Percentiles rank a stretch among this genome's conserved stretches.
These are phyloP conservation scores for Elasticomyces elasticus DNA, from an alignment of 495 filamentous ascomycete species.

Conservation along the genomic window DNA sequence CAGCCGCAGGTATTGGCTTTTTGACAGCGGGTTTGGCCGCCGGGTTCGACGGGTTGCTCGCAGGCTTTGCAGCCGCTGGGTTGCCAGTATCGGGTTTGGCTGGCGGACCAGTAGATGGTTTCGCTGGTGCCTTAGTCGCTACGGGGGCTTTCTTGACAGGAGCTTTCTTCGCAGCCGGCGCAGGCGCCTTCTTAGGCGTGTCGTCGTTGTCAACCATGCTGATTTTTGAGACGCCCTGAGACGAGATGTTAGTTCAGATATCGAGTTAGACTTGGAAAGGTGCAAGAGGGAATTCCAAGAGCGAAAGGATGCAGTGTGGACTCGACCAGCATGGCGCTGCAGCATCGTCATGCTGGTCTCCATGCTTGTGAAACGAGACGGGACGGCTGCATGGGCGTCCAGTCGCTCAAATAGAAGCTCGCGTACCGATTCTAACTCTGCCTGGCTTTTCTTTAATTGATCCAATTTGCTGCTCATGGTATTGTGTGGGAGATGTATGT, in stretches of 20 bases:
- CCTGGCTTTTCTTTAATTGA: neutral
- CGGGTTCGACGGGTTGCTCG: constrained; percentile 4
- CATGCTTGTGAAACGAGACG: too few relatives aligned
- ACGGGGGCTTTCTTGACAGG: constrained; percentile 2
- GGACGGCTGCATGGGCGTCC: too few relatives aligned
- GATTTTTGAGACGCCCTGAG: constrained; percentile 13
- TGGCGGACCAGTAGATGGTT: neutral
- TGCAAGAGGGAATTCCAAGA: too few relatives aligned
- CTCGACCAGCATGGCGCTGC: too few relatives aligned
- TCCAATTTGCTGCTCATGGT: neutral
- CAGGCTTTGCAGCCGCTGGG: neutral
- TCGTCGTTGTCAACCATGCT: constrained; percentile 21
- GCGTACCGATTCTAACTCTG: constrained; percentile 3
- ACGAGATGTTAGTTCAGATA: neutral
- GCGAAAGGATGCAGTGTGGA: too few relatives aligned
- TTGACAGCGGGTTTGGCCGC: constrained; percentile 1
- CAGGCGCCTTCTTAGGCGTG: constrained; percentile 9
- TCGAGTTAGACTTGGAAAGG: too few relatives aligned
- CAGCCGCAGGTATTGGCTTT: neutral
- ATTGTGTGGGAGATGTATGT: neutral
- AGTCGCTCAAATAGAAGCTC: too few relatives aligned
- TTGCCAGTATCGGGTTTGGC: constrained; percentile 4
- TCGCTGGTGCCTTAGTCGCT: constrained; percentile 9
- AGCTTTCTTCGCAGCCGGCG: constrained; percentile 2
- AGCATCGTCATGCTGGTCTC: too few relatives aligned